These are phyloP conservation scores for Acrocalymma vagum DNA, from an alignment of 2,329 filamentous ascomycete species.

Conservation along the genomic window DNA sequence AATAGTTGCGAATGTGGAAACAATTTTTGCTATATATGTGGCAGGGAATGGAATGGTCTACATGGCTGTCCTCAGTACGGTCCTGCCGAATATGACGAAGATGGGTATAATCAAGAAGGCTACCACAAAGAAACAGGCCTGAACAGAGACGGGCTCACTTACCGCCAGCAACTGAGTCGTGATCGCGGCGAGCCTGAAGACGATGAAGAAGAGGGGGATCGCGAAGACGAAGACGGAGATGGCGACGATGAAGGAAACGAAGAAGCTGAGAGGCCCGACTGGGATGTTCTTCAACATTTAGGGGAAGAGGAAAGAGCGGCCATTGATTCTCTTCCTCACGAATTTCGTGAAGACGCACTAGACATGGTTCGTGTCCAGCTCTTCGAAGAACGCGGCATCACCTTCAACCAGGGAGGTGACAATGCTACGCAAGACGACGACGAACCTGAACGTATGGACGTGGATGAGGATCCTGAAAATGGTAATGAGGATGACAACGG, in stretches of 20 bases:
- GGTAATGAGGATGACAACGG: no score
- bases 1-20: constrained; percentile 35
- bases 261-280: constrained; percentile 9
- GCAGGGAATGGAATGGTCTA: constrained; percentile 32
- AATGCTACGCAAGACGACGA: no score
- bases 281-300: constrained; percentile 25
- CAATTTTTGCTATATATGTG: constrained; percentile 45
- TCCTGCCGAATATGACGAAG: constrained; percentile 34
- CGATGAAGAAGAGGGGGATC: constrained; percentile 12
- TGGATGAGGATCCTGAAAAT: no score
- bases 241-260: constrained; percentile 13
- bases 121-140: constrained; percentile 37
- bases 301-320: constrained; percentile 13
- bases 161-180: constrained; percentile 16
- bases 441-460: no score
- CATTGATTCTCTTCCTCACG: constrained; percentile 15
- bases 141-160: constrained; percentile 31
- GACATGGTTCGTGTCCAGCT: constrained; percentile 25
- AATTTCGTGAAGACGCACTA: constrained; percentile 20
- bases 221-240: constrained; percentile 16
- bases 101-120: constrained; percentile 42
- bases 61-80: constrained; percentile 44
- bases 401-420: constrained; percentile 16
- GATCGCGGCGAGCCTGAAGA: constrained; percentile 6
- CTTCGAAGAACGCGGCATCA: constrained; percentile 22